Base-by-base conservation (phyloP, 2,329 filamentous ascomycete species). In the Talaromyces sp. region DNA sequence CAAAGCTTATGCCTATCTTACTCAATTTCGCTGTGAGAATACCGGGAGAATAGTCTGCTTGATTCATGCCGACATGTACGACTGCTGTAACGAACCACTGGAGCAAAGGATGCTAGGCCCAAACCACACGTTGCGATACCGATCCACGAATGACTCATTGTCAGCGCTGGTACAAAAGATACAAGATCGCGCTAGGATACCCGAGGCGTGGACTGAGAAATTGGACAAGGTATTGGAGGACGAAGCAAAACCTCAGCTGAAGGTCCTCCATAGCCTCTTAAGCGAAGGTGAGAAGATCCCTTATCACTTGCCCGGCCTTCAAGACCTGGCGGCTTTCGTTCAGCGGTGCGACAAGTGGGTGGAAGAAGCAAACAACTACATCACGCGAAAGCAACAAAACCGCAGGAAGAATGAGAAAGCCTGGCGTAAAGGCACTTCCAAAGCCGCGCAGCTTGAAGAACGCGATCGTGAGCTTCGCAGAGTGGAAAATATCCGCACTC, bases 341-440 rank as follows among this genome's bases (percentile, higher is more conserved):
- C 93, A 97, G 71, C 90, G 92, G 73, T 98, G 95, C 82, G 96
- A 97, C 77, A 93, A 96, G 75, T 97, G 96, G 91, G 92, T 97
- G 68, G 95, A 98, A 73, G 94, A 98, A 80, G 95, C 95, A 69
- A 95, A 92, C 73, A 93, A 91, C 75, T 99, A 96, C 82, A 97
- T 93, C 73, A 93, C 95, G 66, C 91, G 95, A 71, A 99, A 99
- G 81, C 94, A 97, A 81, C 94, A 97, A 79, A 96, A 96, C 74
- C 90, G 95, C 68, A 92, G 94, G 67, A 98, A 98, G 79, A 96
- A 90, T 77, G 94, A 97, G 73, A 95, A 92, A 74, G 87, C 86
- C 52, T 95, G 90, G 87, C 90, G 92, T 69, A 89, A 87, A 72
- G 86, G 88, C 63, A 86, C 86, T 71, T 78, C 79, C 60, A 94